phyloP scores from a whole-genome alignment of 1,139 yeast species.

The Yamadazyma atlantica region DNA sequence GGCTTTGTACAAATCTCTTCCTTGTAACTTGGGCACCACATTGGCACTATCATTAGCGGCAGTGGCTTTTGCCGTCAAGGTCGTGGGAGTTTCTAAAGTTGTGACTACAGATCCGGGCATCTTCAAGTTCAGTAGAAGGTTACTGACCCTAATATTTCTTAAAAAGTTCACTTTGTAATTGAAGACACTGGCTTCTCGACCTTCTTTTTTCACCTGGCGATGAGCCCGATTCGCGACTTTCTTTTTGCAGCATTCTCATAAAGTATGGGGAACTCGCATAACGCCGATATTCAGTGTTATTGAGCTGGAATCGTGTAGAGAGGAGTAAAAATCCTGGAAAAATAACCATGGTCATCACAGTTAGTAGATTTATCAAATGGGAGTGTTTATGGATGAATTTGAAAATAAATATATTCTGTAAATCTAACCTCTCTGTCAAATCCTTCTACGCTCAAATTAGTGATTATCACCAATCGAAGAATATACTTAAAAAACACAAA shows the following conservation, averaged over 20 bases:
- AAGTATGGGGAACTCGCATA: not conserved
- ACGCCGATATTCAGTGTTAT: too few relatives aligned
- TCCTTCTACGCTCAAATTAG: too few relatives aligned
- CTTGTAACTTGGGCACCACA: conserved; percentile 28
- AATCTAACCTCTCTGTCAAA: too few relatives aligned
- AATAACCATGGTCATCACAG: not conserved
- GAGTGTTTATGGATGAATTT: too few relatives aligned
- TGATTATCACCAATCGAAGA: not conserved
- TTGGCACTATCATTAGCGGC: not conserved
- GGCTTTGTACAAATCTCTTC: conserved; percentile 67
- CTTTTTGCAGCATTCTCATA: not conserved
- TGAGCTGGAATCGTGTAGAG: not conserved
- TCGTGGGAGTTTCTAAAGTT: not conserved
- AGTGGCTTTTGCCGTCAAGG: not conserved
- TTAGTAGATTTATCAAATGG: not conserved
- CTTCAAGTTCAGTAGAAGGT: conserved; percentile 2
- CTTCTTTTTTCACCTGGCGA: not conserved
- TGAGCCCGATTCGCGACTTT: not conserved
- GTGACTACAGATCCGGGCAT: not conserved
- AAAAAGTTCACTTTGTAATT: conserved; percentile 5
- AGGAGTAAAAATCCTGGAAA: not conserved
- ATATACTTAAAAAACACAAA: not conserved
- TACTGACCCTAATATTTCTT: conserved; percentile 2
- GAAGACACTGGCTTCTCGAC: too few relatives aligned
- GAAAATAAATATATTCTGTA: too few relatives aligned